phyloP scores from a whole-genome alignment of 257 asterid genomes.

The Catharanthus roseus region DNA sequence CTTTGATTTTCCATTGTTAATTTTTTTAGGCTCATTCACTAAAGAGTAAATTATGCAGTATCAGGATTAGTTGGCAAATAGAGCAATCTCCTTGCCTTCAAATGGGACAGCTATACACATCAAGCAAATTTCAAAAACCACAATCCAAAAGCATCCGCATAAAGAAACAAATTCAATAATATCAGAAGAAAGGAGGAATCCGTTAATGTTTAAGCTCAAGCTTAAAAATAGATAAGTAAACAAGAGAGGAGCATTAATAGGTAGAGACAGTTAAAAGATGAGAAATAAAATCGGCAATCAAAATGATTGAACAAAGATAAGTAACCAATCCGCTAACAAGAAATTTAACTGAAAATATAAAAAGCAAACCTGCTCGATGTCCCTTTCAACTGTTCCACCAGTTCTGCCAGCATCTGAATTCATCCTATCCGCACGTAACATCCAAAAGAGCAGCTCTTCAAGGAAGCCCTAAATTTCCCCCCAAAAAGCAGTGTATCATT shows the following conservation, averaged over 20 bases:
- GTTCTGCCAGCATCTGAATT: constrained; percentile 54
- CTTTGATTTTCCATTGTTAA: too few relatives aligned
- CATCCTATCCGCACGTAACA: constrained; percentile 59
- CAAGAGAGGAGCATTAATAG: neutral
- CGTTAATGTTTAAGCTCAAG: neutral
- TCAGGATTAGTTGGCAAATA: neutral
- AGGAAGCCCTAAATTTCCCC: constrained; percentile 33
- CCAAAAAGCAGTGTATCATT: neutral
- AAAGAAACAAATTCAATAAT: neutral
- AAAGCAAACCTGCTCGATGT: constrained; percentile 57
- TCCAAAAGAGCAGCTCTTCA: constrained; percentile 28
- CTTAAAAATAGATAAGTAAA: neutral
- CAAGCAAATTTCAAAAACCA: neutral
- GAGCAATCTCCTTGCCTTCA: neutral
- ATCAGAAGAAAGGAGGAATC: neutral
- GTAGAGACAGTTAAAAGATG: neutral
- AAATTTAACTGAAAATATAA: constrained; percentile 1
- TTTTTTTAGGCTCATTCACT: too few relatives aligned
- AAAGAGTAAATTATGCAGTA: neutral
- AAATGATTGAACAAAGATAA: neutral
- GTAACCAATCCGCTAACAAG: constrained; percentile 3
- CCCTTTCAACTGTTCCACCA: constrained; percentile 72
- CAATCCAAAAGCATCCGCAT: neutral
- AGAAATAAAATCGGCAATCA: neutral
- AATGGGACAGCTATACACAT: neutral